phyloP scores from a whole-genome alignment of 495 filamentous ascomycete genomes.

The Penicillium cosmopolitanum region DNA sequence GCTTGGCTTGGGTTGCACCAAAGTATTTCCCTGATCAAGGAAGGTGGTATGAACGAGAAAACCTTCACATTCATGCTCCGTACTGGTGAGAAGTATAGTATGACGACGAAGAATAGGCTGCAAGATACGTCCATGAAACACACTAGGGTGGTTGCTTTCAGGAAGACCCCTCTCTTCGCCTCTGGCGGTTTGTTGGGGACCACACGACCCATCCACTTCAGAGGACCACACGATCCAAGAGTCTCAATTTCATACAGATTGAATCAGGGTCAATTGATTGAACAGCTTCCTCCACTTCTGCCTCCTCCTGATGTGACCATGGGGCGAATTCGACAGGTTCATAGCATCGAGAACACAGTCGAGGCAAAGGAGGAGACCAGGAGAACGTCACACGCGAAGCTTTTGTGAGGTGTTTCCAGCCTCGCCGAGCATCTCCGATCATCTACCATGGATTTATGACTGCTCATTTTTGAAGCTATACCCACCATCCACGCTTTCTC shows the following conservation, averaged over 20 bases:
- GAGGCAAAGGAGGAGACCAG: not conserved
- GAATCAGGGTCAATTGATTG: slow-evolving; percentile 1
- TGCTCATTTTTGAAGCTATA: slow-evolving; percentile 13
- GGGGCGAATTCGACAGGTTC: slow-evolving; percentile 1
- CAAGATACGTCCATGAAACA: not conserved
- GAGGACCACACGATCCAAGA: not conserved
- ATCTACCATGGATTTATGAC: slow-evolving; percentile 8
- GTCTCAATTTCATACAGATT: not conserved
- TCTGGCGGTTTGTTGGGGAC: not conserved
- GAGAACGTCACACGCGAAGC: not conserved
- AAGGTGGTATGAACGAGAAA: not conserved
- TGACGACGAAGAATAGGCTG: not conserved
- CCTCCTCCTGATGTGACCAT: slow-evolving; percentile 7
- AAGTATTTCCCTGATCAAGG: not conserved
- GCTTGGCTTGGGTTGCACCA: slow-evolving; percentile 6
- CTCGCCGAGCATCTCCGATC: slow-evolving; percentile 5
- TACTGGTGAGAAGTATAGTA: not conserved
- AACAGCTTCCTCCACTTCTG: not conserved
- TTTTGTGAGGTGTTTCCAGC: slow-evolving; percentile 3
- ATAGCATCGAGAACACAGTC: not conserved
- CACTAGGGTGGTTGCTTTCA: too few relatives aligned
- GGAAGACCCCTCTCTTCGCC: too few relatives aligned
- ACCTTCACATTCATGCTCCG: not conserved
- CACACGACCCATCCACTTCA: slow-evolving; percentile 1
- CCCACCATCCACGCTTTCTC: slow-evolving; percentile 12